Conservation (phyloP, 768 basidiomycete species). For the Gloeostereum incarnatum region DNA sequence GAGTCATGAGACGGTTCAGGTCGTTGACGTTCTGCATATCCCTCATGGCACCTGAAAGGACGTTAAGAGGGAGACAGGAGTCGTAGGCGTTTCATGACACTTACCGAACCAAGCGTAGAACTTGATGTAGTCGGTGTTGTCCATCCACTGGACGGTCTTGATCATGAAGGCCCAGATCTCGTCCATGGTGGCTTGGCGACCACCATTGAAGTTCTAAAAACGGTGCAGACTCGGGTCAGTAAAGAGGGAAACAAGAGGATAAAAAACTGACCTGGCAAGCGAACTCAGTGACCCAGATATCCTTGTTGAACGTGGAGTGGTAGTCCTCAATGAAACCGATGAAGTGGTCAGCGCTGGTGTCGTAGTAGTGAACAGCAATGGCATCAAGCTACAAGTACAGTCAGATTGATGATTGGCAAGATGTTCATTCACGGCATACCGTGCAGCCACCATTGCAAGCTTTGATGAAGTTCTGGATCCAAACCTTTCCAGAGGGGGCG, state of each 20-base stretch:
- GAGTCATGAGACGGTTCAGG: constrained; percentile 40
- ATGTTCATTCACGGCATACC: constrained; percentile 27
- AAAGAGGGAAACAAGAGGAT: neutral
- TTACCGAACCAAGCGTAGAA: constrained; percentile 55
- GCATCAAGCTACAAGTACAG: constrained; percentile 36
- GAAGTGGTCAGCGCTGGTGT: constrained; percentile 34
- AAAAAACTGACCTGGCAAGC: constrained; percentile 45
- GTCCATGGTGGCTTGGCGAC: constrained; percentile 24
- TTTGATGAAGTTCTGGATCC: constrained; percentile 54
- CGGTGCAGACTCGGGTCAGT: constrained; percentile 1
- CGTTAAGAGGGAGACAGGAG: neutral
- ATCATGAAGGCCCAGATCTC: constrained; percentile 42
- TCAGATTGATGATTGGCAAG: neutral
- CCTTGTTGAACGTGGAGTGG: constrained; percentile 29
- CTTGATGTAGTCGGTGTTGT: constrained; percentile 29
- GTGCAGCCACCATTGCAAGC: constrained; percentile 42
- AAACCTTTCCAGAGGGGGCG: constrained; percentile 43
- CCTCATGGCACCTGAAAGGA: constrained; percentile 38
- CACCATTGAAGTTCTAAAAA: constrained; percentile 44
- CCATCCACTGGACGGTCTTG: constrained; percentile 33
- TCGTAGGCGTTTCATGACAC: too few relatives aligned
- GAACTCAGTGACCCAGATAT: constrained; percentile 62
- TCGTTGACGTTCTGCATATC: constrained; percentile 48
- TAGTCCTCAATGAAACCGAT: constrained; percentile 39
- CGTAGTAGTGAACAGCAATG: constrained; percentile 67